These are phyloP conservation scores for Curvularia sp. DNA, from an alignment of 2,329 filamentous ascomycete species.

Conservation along the genomic window DNA sequence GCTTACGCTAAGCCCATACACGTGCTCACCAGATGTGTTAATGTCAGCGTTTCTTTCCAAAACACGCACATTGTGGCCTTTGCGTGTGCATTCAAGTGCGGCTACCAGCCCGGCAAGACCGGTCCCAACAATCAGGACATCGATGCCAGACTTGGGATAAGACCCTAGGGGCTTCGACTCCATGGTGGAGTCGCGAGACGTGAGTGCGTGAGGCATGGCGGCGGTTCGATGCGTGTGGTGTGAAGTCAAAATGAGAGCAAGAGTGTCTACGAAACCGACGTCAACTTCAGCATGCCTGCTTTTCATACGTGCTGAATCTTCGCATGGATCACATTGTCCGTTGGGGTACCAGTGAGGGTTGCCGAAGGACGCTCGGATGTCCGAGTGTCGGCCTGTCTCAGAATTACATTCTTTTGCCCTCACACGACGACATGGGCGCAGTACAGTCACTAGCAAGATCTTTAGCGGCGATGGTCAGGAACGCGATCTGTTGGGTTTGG, in stretches of 20 bases:
- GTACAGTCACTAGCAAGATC: conserved; percentile 23
- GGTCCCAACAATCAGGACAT: conserved; percentile 51
- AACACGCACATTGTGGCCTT: conserved; percentile 52
- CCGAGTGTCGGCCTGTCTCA: conserved; percentile 20
- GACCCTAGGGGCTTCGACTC: conserved; percentile 60
- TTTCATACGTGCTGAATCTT: conserved; percentile 26
- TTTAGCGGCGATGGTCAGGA: conserved; percentile 20
- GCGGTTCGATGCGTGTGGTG: conserved; percentile 6
- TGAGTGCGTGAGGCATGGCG: conserved; percentile 52
- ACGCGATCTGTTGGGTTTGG: conserved; percentile 16
- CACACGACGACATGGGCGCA: conserved; percentile 5
- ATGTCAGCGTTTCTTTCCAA: conserved; percentile 56
- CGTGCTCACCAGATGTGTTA: conserved; percentile 59
- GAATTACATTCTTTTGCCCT: conserved; percentile 13
- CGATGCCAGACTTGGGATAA: conserved; percentile 54
- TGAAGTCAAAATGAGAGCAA: conserved; percentile 2
- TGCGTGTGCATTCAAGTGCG: conserved; percentile 50
- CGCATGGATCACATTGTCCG: conserved; percentile 21
- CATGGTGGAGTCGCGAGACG: conserved; percentile 56
- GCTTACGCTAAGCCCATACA: neutral
- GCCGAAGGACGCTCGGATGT: conserved; percentile 31
- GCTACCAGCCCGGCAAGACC: conserved; percentile 50
- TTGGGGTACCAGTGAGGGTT: conserved; percentile 30
- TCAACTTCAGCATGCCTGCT: conserved; percentile 8
- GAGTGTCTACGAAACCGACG: conserved; percentile 13